Percentiles rank a stretch among this genome's conserved stretches.
phyloP scores from a whole-genome alignment of 306 rosid species.

The Datisca glomerata region DNA sequence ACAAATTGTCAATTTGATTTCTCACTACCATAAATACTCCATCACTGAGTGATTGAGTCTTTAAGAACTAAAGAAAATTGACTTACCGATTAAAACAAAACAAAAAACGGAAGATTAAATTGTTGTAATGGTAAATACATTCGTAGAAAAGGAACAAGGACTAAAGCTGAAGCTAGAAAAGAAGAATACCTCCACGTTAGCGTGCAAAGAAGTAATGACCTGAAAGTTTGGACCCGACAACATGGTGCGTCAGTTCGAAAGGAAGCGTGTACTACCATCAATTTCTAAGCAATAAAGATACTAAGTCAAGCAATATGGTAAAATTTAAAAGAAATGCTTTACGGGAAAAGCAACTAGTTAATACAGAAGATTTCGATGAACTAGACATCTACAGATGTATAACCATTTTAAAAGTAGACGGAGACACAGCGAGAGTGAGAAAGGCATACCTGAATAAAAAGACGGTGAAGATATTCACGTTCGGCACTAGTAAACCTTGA shows the following conservation, averaged over 20 bases:
- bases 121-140: not conserved
- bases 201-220: slow-evolving; percentile 71
- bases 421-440: slow-evolving; percentile 2
- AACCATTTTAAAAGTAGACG: not conserved
- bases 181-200: slow-evolving; percentile 50
- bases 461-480: slow-evolving; percentile 48
- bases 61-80: too few species aligned
- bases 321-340: too few species aligned
- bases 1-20: too few species aligned
- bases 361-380: not conserved
- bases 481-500: slow-evolving; percentile 35
- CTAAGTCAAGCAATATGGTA: not conserved
- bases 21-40: not conserved
- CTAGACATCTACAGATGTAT: not conserved
- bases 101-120: not conserved
- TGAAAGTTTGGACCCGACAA: slow-evolving; percentile 26
- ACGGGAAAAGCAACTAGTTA: not conserved
- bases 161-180: slow-evolving; percentile 1
- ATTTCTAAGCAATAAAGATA: slow-evolving; percentile 6
- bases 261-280: slow-evolving; percentile 7
- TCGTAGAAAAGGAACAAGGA: not conserved
- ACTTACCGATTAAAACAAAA: not conserved
- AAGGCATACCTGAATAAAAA: slow-evolving; percentile 52
- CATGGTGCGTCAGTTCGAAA: slow-evolving; percentile 4
- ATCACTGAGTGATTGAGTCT: not conserved